Evolutionary conservation across 2,329 filamentous ascomycete genomes (phyloP), one percentile per base, ranked within the genome.

Genomic region (Fusarium goolgardi): DNA sequence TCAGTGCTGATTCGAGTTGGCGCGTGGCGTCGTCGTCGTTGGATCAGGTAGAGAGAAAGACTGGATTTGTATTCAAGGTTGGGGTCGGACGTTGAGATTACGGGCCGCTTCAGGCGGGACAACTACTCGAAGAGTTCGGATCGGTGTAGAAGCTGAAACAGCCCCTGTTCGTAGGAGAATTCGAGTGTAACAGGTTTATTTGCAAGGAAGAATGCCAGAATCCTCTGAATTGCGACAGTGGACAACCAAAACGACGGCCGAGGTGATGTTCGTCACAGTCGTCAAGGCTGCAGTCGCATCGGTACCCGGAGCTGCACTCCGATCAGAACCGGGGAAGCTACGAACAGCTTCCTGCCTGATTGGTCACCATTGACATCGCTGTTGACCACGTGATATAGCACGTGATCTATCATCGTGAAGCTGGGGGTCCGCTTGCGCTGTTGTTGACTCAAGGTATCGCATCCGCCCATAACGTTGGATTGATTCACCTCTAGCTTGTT

Each of bases 381-480:
- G 5, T 0, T 1, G 1, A 0, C 0, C 71, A 73, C 71, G 71
- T 73, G 71, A 52, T 3, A 0, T 1, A 3, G 0, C 55, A 18
- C 67, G 63, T 70, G 67, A 70, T 37, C 31, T 12, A 2, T 31
- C 8, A 67, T 65, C 55, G 45, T 59, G 43, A 57, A 44, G 34
- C 39, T n/a, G 50, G 52, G 59, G 52, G 23, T 55, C 59, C 67
- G 55, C 58, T 52, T 61, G 51, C 54, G 51, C 50, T 50, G 18
- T 40, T 44, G 47, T 65, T 45, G 51, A 63, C 56, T 54, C 44
- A 57, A 57, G 62, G 53, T 71, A 71, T 71, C 64, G 56, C 55
- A 40, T 63, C 50, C 53, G 65, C 63, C 69, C 68, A 71, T 68
- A 59, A 71, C 62, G 66, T 66, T 66, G 45, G 55, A 65, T 58